These are phyloP conservation scores for Pichia sp. DNA, from an alignment of 1,139 yeast species.

Conservation along the genomic window DNA sequence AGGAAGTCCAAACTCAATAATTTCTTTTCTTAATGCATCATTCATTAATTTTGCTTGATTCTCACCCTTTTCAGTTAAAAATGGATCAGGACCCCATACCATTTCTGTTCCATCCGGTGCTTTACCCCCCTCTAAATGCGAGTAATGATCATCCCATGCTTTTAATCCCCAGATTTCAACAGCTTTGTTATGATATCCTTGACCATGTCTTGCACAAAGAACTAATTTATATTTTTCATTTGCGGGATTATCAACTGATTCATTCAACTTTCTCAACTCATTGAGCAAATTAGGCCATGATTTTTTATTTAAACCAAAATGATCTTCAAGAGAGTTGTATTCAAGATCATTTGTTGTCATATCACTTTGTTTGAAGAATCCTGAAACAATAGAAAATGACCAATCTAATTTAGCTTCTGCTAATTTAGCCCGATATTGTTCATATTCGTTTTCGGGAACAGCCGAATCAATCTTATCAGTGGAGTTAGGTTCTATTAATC, in stretches of 20 bases:
- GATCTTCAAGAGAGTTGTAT: constrained; percentile 41
- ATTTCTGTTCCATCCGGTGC: constrained; percentile 42
- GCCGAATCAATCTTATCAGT: constrained; percentile 25
- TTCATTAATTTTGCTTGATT: constrained; percentile 31
- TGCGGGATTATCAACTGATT: constrained; percentile 23
- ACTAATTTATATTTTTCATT: constrained; percentile 47
- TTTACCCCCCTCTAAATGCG: constrained; percentile 39
- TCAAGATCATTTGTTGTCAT: constrained; percentile 39
- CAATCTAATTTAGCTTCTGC: constrained; percentile 29
- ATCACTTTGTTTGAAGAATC: constrained; percentile 49
- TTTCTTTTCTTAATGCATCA: constrained; percentile 28
- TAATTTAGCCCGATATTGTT: background rate
- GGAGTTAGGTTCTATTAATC: constrained; percentile 21
- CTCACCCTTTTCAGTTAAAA: constrained; percentile 52
- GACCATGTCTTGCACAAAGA: constrained; percentile 70
- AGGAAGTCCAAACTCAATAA: constrained; percentile 40
- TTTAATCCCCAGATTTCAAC: constrained; percentile 49
- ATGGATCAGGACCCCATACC: constrained; percentile 66
- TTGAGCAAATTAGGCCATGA: constrained; percentile 42
- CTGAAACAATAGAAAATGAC: constrained; percentile 41
- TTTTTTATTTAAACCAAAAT: constrained; percentile 41
- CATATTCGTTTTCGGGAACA: constrained; percentile 10
- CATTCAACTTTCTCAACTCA: constrained; percentile 37
- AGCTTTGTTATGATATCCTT: constrained; percentile 68
- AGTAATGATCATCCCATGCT: constrained; percentile 58